These are phyloP conservation scores for Vitis rupestris DNA, from an alignment of 164 flowering plant genomes.

Conservation along the genomic window DNA sequence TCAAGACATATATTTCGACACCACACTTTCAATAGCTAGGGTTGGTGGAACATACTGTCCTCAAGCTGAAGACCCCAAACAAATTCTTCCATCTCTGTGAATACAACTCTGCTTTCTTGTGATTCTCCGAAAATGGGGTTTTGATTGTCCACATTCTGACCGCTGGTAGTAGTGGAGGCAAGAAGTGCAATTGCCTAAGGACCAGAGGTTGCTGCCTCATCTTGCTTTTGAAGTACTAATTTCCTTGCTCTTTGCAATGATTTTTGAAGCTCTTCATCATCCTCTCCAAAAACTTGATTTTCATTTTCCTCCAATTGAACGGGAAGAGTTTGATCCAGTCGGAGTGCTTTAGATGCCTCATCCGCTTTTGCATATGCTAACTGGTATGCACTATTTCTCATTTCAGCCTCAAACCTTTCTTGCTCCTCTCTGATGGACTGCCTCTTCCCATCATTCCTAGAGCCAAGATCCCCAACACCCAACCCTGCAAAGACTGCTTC, in stretches of 20 bases:
- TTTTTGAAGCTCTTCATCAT: constrained; percentile 77
- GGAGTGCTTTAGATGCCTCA: constrained; percentile 80
- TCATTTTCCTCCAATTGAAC: constrained; percentile 56
- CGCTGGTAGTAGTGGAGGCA: constrained; percentile 36
- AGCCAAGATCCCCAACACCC: constrained; percentile 84
- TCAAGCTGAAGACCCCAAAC: constrained; percentile 85
- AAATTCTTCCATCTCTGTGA: constrained; percentile 96
- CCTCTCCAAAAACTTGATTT: constrained; percentile 57
- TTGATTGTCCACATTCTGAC: constrained; percentile 37
- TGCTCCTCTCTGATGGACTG: constrained; percentile 61
- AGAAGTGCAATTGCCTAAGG: constrained; percentile 67
- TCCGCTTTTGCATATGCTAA: constrained; percentile 87
- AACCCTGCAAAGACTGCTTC: constrained; percentile 83
- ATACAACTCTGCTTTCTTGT: constrained; percentile 69
- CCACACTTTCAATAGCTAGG: too few relatives aligned
- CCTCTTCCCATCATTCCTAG: constrained; percentile 63
- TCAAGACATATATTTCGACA: neutral
- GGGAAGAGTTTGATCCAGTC: constrained; percentile 43
- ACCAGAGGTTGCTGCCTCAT: constrained; percentile 41
- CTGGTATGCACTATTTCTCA: constrained; percentile 72
- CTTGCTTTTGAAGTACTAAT: constrained; percentile 69
- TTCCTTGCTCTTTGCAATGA: constrained; percentile 81
- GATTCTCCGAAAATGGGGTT: constrained; percentile 40
- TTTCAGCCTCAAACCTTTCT: constrained; percentile 69
- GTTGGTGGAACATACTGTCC: constrained; percentile 46